Evolutionary conservation across 179 eudicot species (phyloP), one percentile per base, ranked within the genome.

Genomic region (Gypsophila paniculata): DNA sequence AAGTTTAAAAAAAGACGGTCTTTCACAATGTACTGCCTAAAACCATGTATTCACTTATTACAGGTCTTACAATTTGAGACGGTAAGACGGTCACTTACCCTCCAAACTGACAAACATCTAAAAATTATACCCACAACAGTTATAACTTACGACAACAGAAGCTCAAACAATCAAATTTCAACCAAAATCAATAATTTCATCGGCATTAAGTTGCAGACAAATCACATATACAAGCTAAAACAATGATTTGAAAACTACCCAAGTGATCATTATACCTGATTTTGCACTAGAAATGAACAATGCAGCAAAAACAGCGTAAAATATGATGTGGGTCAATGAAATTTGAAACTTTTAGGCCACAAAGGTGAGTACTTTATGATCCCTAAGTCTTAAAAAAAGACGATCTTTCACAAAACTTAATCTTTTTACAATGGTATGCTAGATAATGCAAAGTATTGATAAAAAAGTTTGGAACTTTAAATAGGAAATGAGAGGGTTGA

Each of bases 231-330:
- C 49, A 38, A 54, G n/a, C 17, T 17, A 32, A 21, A 66, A 46
- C 18, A 65, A 55, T 13, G 55, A 29, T n/a, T 32, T 36, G 48
- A 68, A 61, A 55, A 51, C 10, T 62, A 9, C 77, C 59, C 66
- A 74, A 36, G 55, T 46, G 17, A 1, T 54, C 26, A 54, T 62
- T 38, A 9, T 61, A 73, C 81, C 76, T 69, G 77, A 62, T 32
- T 73, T 53, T 25, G 34, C 39, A 69, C 21, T 14, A 14, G 54
- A 1, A 7, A 44, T 42, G 53, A 21, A 42, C 53, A 8, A 36
- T 14, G 32, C 55, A 65, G 18, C 21, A 11, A 49, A 63, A 70
- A 54, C 21, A 44, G 21, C 46, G n/a, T 25, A 15, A 46, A 36
- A 12, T 6, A 18, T 15, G 34, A 65, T 36, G 9, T 63, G 69